Evolutionary conservation across 192 early-diverging fungal species (phyloP).

Genomic region (Umbelopsis sp.): DNA sequence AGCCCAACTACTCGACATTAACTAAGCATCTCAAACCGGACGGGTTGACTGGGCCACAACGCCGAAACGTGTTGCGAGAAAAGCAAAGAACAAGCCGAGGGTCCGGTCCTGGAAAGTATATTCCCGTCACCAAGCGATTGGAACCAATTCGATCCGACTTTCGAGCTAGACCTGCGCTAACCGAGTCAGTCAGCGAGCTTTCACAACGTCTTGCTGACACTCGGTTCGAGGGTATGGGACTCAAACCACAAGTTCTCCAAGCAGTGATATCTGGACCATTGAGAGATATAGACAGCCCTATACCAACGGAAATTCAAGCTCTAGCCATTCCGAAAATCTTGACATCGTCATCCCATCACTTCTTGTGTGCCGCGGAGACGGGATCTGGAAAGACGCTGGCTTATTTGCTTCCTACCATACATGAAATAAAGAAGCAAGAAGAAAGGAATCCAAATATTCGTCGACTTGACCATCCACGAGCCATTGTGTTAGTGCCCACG

Average conservation of each 20-base stretch:
- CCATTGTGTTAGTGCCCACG: slow-evolving; percentile 85
- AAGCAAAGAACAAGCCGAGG: slow-evolving; percentile 15
- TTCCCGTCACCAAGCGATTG: slow-evolving; percentile 37
- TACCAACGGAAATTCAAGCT: slow-evolving; percentile 85
- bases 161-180: background rate
- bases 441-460: slow-evolving; percentile 56
- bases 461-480: slow-evolving; percentile 75
- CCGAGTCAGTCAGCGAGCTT: slow-evolving; percentile 27
- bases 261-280: slow-evolving; percentile 42
- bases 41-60: slow-evolving; percentile 39
- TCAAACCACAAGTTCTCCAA: slow-evolving; percentile 57
- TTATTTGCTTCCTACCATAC: slow-evolving; percentile 80
- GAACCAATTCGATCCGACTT: slow-evolving; percentile 27
- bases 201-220: slow-evolving; percentile 28
- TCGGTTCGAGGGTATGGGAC: slow-evolving; percentile 65
- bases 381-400: slow-evolving; percentile 93
- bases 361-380: slow-evolving; percentile 86
- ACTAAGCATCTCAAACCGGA: slow-evolving; percentile 43
- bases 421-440: slow-evolving; percentile 72
- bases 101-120: slow-evolving; percentile 27
- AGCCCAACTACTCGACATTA: slow-evolving; percentile 38
- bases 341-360: slow-evolving; percentile 37
- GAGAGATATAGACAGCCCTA: slow-evolving; percentile 38
- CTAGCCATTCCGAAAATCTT: slow-evolving; percentile 78
- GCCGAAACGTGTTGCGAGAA: slow-evolving; percentile 31